These are phyloP conservation scores for Raddia guianensis DNA, from an alignment of 176 grass and related monocot species.

Conservation along the genomic window DNA sequence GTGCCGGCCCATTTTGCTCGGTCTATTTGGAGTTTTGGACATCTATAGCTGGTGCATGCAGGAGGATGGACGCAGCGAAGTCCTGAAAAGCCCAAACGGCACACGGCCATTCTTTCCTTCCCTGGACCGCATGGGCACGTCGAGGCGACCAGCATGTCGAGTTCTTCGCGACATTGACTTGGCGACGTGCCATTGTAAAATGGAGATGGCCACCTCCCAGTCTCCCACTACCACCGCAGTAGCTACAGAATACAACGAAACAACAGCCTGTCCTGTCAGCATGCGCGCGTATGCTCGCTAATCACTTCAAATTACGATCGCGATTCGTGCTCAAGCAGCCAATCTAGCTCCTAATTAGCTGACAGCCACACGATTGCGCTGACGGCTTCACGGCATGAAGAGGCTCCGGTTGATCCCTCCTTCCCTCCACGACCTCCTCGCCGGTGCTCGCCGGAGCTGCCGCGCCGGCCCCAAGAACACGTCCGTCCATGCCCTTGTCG, in stretches of 20 bases:
- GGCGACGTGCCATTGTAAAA: not conserved
- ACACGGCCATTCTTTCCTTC: no score
- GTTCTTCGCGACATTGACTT: constrained; percentile 1
- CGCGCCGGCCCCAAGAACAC: not conserved
- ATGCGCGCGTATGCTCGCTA: not conserved
- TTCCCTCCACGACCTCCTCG: constrained; percentile 24
- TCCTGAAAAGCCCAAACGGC: no score
- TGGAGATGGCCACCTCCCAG: not conserved
- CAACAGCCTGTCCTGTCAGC: no score
- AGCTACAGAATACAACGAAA: no score
- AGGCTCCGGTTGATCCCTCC: not conserved
- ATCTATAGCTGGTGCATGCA: no score
- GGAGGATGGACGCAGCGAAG: no score
- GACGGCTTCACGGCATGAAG: no score
- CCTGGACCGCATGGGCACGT: not conserved
- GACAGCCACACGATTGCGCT: not conserved
- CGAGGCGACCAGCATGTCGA: not conserved
- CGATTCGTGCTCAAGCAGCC: not conserved
- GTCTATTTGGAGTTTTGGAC: not conserved
- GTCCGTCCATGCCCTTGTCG: not conserved
- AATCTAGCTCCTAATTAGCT: not conserved
- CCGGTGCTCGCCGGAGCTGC: constrained; percentile 12
- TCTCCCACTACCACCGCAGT: constrained; percentile 3
- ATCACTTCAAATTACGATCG: not conserved
- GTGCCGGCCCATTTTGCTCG: no score